Evolutionary conservation across 2,329 filamentous ascomycete species (phyloP), one percentile per base, ranked within the genome.

Genomic region (Escovopsis sp.): DNA sequence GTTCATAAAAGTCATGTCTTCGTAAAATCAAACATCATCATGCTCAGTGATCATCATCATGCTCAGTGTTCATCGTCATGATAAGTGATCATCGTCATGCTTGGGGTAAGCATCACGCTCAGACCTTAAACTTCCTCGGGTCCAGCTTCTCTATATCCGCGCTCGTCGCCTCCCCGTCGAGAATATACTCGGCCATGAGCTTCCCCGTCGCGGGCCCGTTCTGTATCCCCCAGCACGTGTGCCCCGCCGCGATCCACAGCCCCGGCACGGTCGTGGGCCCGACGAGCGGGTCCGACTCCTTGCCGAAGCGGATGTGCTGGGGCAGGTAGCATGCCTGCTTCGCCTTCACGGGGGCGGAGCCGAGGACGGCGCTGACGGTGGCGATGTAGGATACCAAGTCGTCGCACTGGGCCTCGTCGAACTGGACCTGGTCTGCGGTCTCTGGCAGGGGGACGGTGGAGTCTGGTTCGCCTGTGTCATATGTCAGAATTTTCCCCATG

Each of bases 141-240:
- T 88, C 79, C 48, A 89, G 57, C 32, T 68, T 72, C 2, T 65
- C 65, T 27, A 87, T 69, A 47, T 79, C 70, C 5, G 82, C 80
- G 50, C 81, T 87, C 53, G 61, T 78, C 1, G 80, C 74, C 45
- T 65, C 61, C 1, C 83, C 84, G 42, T 88, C 83, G 52, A 88
- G 77, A 2, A 91, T 64, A 60, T 84, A 77, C 59, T 89, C 83
- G 32, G 81, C 81, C 66, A 91, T 81, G 33, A 89, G 59, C 61
- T 80, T 84, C 4, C 84, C 84, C 7, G 89, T 96, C 1, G 73
- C 91, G 1, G 89, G 88, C 1, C 79, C 86, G 63, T 98, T 96
- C 64, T 96, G 89, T 16, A 98, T 94, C 0, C 91, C 91, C 91
- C 91, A 98, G 64, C 89, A 96, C 2, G 87, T 94, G 66, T 98